These are phyloP conservation scores for Xerocomellus dryophilus DNA, from an alignment of 768 basidiomycete species.

Conservation along the genomic window DNA sequence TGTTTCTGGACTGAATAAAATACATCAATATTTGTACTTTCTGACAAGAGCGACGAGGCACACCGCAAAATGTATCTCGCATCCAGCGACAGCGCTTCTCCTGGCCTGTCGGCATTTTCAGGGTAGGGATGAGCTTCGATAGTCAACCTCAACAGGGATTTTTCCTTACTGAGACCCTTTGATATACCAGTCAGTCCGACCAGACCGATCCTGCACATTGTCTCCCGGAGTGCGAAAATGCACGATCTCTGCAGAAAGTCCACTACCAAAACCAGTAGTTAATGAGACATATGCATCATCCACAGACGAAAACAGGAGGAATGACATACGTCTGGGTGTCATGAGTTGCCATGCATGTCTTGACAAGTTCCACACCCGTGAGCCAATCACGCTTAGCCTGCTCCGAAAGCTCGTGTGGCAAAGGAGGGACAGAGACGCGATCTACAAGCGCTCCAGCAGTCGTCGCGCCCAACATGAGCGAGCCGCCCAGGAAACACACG, in stretches of 20 bases:
- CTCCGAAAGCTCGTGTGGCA: conserved; percentile 55
- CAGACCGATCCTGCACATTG: conserved; percentile 42
- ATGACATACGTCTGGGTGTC: conserved; percentile 72
- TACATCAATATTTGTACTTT: neutral
- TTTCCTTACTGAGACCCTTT: conserved; percentile 64
- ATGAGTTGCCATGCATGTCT: conserved; percentile 86
- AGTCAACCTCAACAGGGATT: neutral
- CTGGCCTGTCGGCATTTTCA: conserved; percentile 19
- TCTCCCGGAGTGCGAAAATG: conserved; percentile 74
- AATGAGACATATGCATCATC: neutral
- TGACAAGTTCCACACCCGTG: conserved; percentile 74
- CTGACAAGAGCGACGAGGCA: conserved; percentile 14
- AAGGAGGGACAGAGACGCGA: conserved; percentile 66
- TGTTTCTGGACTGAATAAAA: conserved; percentile 74
- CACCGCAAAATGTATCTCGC: conserved; percentile 90
- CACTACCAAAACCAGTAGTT: conserved; percentile 41
- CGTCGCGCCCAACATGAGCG: conserved; percentile 86
- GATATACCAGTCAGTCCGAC: conserved; percentile 80
- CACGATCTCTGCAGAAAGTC: conserved; percentile 85
- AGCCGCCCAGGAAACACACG: conserved; percentile 92
- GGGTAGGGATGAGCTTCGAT: conserved; percentile 1
- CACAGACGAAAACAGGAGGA: neutral
- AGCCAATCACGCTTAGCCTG: conserved; percentile 75
- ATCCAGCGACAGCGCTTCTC: conserved; percentile 53
- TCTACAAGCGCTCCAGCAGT: conserved; percentile 52